Evolutionary conservation across 2,329 filamentous ascomycete genomes (phyloP).

Genomic region (Xylaria hypoxylon): DNA sequence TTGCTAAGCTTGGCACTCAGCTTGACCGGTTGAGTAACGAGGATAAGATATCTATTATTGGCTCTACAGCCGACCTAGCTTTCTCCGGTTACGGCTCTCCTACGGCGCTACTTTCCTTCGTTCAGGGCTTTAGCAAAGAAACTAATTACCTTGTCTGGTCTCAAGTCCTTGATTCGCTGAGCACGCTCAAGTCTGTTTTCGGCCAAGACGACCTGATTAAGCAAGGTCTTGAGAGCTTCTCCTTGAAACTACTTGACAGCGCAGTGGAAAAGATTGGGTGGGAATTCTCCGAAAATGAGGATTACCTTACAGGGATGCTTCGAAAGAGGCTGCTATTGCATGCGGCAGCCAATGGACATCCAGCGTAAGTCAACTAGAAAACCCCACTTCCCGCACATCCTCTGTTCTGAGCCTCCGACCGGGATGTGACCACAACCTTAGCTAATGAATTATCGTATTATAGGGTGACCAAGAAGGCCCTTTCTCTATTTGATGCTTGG

Average conservation of each 20-base stretch:
- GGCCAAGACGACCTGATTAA: conserved; percentile 78
- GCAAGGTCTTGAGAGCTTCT: conserved; percentile 80
- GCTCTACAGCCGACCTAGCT: conserved; percentile 89
- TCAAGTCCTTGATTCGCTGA: conserved; percentile 82
- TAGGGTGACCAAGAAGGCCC: conserved; percentile 77
- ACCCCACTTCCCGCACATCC: conserved; percentile 1
- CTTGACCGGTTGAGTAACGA: conserved; percentile 81
- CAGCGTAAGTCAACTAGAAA: conserved; percentile 65
- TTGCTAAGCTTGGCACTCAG: conserved; percentile 82
- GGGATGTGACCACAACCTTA: not conserved
- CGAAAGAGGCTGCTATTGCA: conserved; percentile 82
- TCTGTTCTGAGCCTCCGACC: not conserved
- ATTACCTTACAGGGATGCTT: conserved; percentile 84
- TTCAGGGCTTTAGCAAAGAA: conserved; percentile 86
- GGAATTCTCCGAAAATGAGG: conserved; percentile 81
- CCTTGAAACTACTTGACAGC: conserved; percentile 78
- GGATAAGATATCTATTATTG: conserved; percentile 93
- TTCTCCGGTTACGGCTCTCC: conserved; percentile 88
- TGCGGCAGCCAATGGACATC: conserved; percentile 81
- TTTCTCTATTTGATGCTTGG: conserved; percentile 85
- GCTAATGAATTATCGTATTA: conserved; percentile 39
- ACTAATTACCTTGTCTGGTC: conserved; percentile 89
- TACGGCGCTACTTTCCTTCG: conserved; percentile 81
- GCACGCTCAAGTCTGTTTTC: conserved; percentile 85
- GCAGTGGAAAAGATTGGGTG: conserved; percentile 86